These are phyloP conservation scores for Pyrus hybrid DNA, from an alignment of 331 rosid genomes.

Conservation along the genomic window DNA sequence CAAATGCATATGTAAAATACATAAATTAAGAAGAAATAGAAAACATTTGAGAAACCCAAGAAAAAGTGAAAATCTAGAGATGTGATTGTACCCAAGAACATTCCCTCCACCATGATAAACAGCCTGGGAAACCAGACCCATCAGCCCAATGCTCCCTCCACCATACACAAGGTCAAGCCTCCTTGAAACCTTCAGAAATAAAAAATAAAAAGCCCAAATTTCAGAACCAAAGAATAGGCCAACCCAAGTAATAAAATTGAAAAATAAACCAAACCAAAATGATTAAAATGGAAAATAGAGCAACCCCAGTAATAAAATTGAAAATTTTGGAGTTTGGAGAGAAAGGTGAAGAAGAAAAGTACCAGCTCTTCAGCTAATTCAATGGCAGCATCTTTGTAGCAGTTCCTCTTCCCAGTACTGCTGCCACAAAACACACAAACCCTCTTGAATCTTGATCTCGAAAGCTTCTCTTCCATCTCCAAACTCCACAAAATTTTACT, in stretches of 20 bases:
- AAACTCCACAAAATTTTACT: neutral
- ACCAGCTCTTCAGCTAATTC: conserved; percentile 50
- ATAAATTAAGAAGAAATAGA: neutral
- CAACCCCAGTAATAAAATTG: neutral
- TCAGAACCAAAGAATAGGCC: neutral
- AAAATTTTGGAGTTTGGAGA: neutral
- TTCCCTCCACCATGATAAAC: conserved; percentile 50
- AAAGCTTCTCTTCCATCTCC: conserved; percentile 22
- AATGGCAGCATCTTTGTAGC: conserved; percentile 46
- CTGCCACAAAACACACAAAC: conserved; percentile 53
- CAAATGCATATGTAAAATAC: neutral
- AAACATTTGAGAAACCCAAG: neutral
- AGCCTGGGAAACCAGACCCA: conserved; percentile 52
- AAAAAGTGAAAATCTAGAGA: neutral
- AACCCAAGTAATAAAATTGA: neutral
- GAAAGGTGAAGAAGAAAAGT: neutral
- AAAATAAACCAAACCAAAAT: neutral
- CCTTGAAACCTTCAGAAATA: conserved; percentile 28
- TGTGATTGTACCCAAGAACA: conserved; percentile 36
- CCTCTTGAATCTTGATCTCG: conserved; percentile 33
- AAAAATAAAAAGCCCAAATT: neutral
- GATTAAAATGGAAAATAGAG: neutral
- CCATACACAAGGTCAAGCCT: conserved; percentile 51
- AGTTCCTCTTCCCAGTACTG: conserved; percentile 37
- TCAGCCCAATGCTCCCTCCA: conserved; percentile 53